Evolutionary conservation across 2,329 filamentous ascomycete genomes (phyloP).

Genomic region (Penicillium sp.): DNA sequence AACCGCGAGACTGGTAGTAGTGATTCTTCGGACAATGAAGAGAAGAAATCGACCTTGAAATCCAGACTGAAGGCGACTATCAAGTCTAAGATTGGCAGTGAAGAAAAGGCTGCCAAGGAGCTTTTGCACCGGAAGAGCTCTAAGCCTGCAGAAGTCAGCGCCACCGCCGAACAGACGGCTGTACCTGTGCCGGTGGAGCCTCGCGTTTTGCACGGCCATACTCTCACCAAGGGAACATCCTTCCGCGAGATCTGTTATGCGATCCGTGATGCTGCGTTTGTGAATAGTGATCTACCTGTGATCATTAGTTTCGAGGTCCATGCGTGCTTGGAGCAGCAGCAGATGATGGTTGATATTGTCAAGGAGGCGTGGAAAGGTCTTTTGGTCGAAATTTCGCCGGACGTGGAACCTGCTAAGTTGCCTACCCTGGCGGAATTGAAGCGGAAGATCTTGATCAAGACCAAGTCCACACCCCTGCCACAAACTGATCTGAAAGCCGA

Average conservation of each 20-base stretch:
- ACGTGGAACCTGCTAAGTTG: slow-evolving; percentile 55
- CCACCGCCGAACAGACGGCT: not conserved
- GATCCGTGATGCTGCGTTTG: slow-evolving; percentile 76
- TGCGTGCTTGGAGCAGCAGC: slow-evolving; percentile 76
- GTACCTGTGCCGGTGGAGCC: slow-evolving; percentile 59
- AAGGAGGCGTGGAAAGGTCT: slow-evolving; percentile 77
- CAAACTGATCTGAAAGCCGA: not conserved
- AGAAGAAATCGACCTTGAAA: not conserved
- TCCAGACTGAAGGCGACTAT: slow-evolving; percentile 17
- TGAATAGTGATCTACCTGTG: slow-evolving; percentile 72
- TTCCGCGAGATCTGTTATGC: slow-evolving; percentile 85
- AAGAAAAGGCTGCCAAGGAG: slow-evolving; percentile 14
- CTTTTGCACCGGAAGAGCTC: not conserved
- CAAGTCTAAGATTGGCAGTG: not conserved
- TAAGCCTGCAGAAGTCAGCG: not conserved
- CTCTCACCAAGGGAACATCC: slow-evolving; percentile 78
- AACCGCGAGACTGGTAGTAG: slow-evolving; percentile 26
- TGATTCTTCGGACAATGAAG: slow-evolving; percentile 17
- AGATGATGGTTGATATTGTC: slow-evolving; percentile 93
- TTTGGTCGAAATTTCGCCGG: slow-evolving; percentile 65
- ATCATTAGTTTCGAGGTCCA: slow-evolving; percentile 95
- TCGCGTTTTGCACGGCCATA: slow-evolving; percentile 82
- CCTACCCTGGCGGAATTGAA: slow-evolving; percentile 71
- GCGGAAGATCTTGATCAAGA: slow-evolving; percentile 81
- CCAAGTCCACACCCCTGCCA: slow-evolving; percentile 61